Evolutionary conservation across 2,329 filamentous ascomycete genomes (phyloP).

Genomic region (Blumeria hordei): DNA sequence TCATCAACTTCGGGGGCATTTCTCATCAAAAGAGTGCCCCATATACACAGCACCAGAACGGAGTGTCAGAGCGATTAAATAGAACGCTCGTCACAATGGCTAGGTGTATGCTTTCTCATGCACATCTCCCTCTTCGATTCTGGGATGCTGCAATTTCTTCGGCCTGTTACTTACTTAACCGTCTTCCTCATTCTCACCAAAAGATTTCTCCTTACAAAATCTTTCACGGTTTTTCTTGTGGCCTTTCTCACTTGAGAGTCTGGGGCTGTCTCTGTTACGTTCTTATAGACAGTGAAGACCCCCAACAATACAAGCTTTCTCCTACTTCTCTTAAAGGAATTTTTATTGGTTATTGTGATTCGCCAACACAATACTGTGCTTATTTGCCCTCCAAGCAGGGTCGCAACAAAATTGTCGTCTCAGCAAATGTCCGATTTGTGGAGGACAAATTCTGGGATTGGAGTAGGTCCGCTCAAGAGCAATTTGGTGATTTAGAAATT

Average conservation of each 20-base stretch:
- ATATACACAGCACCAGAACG: neutral
- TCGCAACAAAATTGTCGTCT: neutral
- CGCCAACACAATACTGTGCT: neutral
- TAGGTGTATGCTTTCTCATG: neutral
- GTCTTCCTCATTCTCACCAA: neutral
- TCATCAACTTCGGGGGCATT: neutral
- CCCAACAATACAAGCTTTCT: neutral
- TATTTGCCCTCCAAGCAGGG: neutral
- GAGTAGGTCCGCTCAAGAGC: neutral
- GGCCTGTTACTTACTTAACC: neutral
- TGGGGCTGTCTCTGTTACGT: neutral
- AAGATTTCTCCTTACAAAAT: neutral
- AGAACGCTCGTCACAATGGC: neutral
- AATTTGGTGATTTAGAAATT: too few relatives aligned
- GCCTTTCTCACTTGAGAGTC: neutral
- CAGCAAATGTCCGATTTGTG: neutral
- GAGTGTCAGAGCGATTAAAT: neutral
- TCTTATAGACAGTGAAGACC: neutral
- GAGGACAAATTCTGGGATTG: neutral
- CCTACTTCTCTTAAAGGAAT: neutral
- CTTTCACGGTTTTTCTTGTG: neutral
- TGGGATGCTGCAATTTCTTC: neutral
- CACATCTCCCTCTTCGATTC: neutral
- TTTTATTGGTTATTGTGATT: neutral
- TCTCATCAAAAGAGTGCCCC: neutral